These are phyloP conservation scores for Olyra latifolia DNA, from an alignment of 176 grass and related monocot species.

Conservation along the genomic window DNA sequence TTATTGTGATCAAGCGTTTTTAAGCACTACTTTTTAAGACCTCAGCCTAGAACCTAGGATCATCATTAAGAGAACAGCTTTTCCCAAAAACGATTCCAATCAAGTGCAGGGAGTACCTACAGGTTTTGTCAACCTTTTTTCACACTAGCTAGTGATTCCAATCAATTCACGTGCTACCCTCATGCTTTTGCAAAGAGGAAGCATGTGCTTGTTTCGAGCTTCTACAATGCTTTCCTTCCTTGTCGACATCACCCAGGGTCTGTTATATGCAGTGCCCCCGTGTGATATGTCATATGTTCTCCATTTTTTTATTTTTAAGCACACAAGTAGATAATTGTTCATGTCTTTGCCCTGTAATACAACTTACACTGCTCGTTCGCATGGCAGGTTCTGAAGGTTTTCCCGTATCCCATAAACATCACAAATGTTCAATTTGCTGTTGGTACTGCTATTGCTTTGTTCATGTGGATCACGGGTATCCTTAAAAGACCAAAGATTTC, in stretches of 20 bases:
- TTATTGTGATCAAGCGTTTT: not conserved
- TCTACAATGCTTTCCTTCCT: not conserved
- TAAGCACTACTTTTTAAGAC: not conserved
- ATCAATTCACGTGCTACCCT: not conserved
- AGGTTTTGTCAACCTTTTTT: not conserved
- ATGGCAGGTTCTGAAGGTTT: slow-evolving; percentile 73
- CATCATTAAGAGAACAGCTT: no score
- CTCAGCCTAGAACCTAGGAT: no score
- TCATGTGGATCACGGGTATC: slow-evolving; percentile 76
- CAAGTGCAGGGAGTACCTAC: not conserved
- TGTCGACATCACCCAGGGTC: not conserved
- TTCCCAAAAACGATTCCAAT: not conserved
- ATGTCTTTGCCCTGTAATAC: not conserved
- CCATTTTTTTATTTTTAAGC: not conserved
- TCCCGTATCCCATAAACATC: slow-evolving; percentile 78
- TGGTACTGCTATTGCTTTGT: slow-evolving; percentile 53
- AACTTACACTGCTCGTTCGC: not conserved
- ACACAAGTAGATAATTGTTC: not conserved
- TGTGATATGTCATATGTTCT: not conserved
- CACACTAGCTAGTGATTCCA: not conserved
- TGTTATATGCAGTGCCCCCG: not conserved
- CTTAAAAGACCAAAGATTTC: slow-evolving; percentile 75
- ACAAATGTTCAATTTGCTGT: slow-evolving; percentile 74
- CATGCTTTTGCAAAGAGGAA: not conserved
- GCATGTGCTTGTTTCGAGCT: not conserved